phyloP scores from a whole-genome alignment of 2,329 filamentous ascomycete species.

The Curvularia sp. region DNA sequence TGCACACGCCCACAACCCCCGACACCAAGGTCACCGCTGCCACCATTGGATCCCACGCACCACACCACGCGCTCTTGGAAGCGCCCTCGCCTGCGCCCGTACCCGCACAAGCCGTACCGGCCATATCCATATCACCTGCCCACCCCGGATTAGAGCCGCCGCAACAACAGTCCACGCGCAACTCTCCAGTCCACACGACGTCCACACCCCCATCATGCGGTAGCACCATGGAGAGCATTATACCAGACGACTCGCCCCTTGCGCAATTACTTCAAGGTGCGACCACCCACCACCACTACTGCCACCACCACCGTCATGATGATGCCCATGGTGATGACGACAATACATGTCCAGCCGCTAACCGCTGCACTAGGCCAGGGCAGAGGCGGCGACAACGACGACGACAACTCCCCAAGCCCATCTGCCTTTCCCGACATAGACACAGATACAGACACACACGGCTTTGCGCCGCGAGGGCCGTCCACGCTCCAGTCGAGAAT shows the following conservation, averaged over 20 bases:
- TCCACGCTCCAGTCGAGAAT: conserved; percentile 59
- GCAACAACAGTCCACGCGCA: conserved; percentile 22
- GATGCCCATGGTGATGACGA: background rate
- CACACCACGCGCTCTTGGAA: conserved; percentile 12
- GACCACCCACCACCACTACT: background rate
- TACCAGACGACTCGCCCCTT: conserved; percentile 86
- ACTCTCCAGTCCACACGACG: conserved; percentile 26
- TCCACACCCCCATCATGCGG: conserved; percentile 39
- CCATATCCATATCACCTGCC: conserved; percentile 19
- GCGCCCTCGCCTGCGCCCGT: conserved; percentile 15
- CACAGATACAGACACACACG: conserved; percentile 20
- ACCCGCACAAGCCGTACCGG: conserved; percentile 13
- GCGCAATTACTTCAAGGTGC: conserved; percentile 84
- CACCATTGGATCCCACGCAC: conserved; percentile 19
- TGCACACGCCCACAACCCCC: background rate
- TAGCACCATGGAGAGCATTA: conserved; percentile 78
- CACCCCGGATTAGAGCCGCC: conserved; percentile 15
- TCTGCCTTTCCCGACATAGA: conserved; percentile 22
- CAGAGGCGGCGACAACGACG: conserved; percentile 39
- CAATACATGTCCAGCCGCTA: conserved; percentile 23
- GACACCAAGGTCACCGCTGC: background rate
- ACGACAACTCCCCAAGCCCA: conserved; percentile 32
- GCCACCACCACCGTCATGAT: background rate
- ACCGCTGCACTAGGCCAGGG: conserved; percentile 45
- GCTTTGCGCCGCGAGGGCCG: conserved; percentile 60